A percentile compares a stretch with the other conserved stretches of the same genome.
Evolutionary conservation across 306 rosid species (phyloP).

Genomic region (Vachellia pachyceras): DNA sequence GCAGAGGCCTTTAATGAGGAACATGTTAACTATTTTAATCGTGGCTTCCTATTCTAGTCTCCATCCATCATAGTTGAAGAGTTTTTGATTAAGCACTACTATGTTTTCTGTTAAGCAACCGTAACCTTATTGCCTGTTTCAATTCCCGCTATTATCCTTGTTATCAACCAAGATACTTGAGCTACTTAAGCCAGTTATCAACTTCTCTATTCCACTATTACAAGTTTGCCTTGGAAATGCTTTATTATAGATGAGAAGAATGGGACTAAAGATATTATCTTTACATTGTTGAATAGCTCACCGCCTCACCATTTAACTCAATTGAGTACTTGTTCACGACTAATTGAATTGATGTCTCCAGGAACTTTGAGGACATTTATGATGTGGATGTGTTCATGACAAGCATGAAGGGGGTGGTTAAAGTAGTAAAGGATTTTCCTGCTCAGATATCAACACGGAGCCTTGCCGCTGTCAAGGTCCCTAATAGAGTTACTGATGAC

Average conservation of each 20-base stretch:
- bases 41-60: background rate
- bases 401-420: conserved; percentile 87
- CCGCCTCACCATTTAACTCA: background rate
- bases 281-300: too few relatives aligned
- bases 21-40: background rate
- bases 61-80: background rate
- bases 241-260: too few relatives aligned
- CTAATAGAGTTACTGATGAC: conserved; percentile 85
- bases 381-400: conserved; percentile 67
- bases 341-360: conserved; percentile 44
- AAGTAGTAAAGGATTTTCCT: conserved; percentile 74
- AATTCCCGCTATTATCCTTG: too few relatives aligned
- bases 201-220: too few relatives aligned
- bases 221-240: too few relatives aligned
- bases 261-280: too few relatives aligned
- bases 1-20: background rate
- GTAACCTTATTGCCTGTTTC: too few relatives aligned
- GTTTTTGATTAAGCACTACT: background rate
- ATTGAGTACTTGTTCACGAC: conserved; percentile 7
- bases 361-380: conserved; percentile 91
- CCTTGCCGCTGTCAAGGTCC: conserved; percentile 87
- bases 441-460: conserved; percentile 62
- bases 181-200: too few relatives aligned
- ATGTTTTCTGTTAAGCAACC: too few relatives aligned
- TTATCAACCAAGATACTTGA: too few relatives aligned